A percentile compares a stretch with the other conserved stretches of the same genome.
These are phyloP conservation scores for Leishmania tarentolae DNA, from an alignment of 208 protist species.

Conservation along the genomic window DNA sequence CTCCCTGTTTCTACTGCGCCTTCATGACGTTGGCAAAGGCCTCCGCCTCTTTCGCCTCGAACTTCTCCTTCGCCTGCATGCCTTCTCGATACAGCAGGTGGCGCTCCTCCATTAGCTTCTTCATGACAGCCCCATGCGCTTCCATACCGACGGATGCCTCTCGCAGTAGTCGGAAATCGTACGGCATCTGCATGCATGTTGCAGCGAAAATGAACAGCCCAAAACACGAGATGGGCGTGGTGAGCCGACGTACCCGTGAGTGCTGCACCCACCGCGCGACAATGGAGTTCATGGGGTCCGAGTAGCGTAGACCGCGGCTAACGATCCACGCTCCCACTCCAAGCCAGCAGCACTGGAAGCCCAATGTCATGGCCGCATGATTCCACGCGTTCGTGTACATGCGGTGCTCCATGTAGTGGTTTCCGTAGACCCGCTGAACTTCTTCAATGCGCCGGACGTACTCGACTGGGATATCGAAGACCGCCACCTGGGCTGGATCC, in stretches of 20 bases:
- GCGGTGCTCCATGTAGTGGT: slow-evolving; percentile 51
- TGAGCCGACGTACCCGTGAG: slow-evolving; percentile 46
- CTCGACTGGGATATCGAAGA: slow-evolving; percentile 46
- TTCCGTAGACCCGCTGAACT: slow-evolving; percentile 56
- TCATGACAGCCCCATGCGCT: slow-evolving; percentile 46
- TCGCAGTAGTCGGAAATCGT: slow-evolving; percentile 44
- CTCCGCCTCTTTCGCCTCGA: slow-evolving; percentile 29
- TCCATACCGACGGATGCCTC: slow-evolving; percentile 29
- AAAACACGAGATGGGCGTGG: slow-evolving; percentile 66
- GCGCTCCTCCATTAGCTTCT: slow-evolving; percentile 34
- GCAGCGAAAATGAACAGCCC: slow-evolving; percentile 47
- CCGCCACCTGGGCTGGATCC: slow-evolving; percentile 40
- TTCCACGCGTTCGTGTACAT: slow-evolving; percentile 36
- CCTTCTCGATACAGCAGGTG: slow-evolving; percentile 47
- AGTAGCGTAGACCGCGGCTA: slow-evolving; percentile 63
- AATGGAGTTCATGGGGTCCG: slow-evolving; percentile 73
- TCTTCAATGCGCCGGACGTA: slow-evolving; percentile 77
- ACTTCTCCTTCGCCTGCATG: slow-evolving; percentile 22
- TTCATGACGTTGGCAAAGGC: slow-evolving; percentile 18
- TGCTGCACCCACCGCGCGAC: slow-evolving; percentile 50
- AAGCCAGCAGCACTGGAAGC: slow-evolving; percentile 66
- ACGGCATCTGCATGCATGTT: slow-evolving; percentile 57
- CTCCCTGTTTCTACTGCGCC: neutral
- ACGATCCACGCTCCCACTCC: slow-evolving; percentile 64
- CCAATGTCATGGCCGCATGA: slow-evolving; percentile 49